Conservation (phyloP, 805 yeast species). For the Candida yuanshanica region DNA sequence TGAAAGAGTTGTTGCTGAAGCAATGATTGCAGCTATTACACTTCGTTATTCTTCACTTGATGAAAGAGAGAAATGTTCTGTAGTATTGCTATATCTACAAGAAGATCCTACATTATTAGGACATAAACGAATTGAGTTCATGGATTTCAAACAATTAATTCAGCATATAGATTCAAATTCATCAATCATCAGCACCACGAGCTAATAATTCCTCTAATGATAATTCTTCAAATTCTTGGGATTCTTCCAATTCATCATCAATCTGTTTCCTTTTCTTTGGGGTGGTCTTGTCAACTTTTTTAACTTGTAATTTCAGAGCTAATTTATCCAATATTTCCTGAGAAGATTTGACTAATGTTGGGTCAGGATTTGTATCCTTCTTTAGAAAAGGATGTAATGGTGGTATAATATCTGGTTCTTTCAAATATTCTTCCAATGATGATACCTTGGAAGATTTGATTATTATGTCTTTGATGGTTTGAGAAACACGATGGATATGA, state of each 20-base stretch:
- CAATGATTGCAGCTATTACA: background rate
- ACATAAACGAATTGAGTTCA: background rate
- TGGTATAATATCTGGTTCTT: conserved; percentile 20
- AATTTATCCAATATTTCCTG: conserved; percentile 12
- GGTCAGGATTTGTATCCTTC: conserved; percentile 16
- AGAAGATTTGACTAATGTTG: conserved; percentile 6
- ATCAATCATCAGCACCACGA: conserved; percentile 2
- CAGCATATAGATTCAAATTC: background rate
- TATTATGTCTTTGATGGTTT: conserved; percentile 13
- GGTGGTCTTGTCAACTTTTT: conserved; percentile 15
- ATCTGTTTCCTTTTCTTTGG: conserved; percentile 3
- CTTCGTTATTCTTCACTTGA: background rate
- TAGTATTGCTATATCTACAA: background rate
- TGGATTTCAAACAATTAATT: background rate
- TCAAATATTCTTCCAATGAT: conserved; percentile 11
- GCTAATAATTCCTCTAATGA: conserved; percentile 11
- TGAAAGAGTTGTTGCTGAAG: background rate
- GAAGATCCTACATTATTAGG: background rate
- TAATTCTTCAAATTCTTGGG: conserved; percentile 11
- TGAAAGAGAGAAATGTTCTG: background rate
- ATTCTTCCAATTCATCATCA: conserved; percentile 7
- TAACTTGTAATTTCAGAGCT: conserved; percentile 15
- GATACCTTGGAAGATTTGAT: conserved; percentile 7
- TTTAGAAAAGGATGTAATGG: conserved; percentile 21
- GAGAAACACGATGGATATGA: conserved; percentile 21